phyloP scores from a whole-genome alignment of 441 rosid species.

The Pelargonium exstipulatum region DNA sequence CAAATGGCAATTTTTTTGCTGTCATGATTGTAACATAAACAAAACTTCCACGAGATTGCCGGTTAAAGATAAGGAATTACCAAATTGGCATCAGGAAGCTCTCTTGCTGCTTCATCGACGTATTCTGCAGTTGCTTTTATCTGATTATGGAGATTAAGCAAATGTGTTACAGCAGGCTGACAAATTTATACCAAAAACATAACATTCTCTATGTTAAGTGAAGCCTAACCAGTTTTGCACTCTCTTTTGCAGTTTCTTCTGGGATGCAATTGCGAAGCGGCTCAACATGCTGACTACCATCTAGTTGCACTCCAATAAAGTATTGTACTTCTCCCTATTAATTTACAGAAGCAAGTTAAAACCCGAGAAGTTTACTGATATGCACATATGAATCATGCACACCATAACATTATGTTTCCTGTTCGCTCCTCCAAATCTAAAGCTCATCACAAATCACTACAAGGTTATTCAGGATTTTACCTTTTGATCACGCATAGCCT shows the following conservation, averaged over 20 bases:
- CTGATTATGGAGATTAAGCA: slow-evolving; percentile 33
- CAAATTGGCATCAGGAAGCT: slow-evolving; percentile 96
- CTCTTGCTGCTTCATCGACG: slow-evolving; percentile 86
- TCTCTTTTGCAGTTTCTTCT: slow-evolving; percentile 54
- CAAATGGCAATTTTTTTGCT: slow-evolving; percentile 18
- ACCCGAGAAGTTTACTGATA: background rate
- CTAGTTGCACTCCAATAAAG: slow-evolving; percentile 94
- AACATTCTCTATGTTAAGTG: background rate
- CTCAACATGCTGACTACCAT: slow-evolving; percentile 90
- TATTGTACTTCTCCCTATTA: slow-evolving; percentile 94
- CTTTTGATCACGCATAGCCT: slow-evolving; percentile 99
- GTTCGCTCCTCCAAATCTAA: background rate
- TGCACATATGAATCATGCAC: background rate
- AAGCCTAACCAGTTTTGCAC: slow-evolving; percentile 59
- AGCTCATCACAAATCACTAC: background rate
- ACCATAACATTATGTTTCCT: background rate
- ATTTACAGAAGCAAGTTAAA: slow-evolving; percentile 11
- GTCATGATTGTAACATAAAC: background rate
- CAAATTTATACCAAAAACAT: background rate
- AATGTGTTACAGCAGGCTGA: background rate
- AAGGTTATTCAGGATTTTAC: slow-evolving; percentile 30
- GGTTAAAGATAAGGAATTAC: slow-evolving; percentile 31
- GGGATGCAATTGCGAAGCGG: slow-evolving; percentile 67
- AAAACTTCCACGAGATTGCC: background rate
- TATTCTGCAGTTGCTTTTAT: slow-evolving; percentile 85